Evolutionary conservation across 495 filamentous ascomycete species (phyloP), one percentile per base, ranked within the genome.

Genomic region (Xylaria telfairii): DNA sequence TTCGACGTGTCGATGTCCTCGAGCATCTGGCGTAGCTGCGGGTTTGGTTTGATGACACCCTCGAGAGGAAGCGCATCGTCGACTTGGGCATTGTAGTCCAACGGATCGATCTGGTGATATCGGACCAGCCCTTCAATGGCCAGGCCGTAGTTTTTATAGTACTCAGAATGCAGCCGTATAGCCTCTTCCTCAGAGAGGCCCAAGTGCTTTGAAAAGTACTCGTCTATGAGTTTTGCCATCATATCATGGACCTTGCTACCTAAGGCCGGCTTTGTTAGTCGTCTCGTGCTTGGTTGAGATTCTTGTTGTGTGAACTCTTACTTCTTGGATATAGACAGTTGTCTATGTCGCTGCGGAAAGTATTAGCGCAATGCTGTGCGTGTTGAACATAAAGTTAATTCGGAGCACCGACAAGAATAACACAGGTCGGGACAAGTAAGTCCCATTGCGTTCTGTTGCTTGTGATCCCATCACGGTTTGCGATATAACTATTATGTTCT

Each of bases 61-160:
- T 97, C 94, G 15, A 99, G 87, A 0, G 96, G 95, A 30, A 99
- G 83, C 0, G 96, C 95, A 76, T 99, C 96, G 79, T 99, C 96
- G 32, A 98, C 96, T 81, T 94, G 90, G 70, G 86, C 80, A 79
- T 99, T 99, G 87, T 97, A 99, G 37, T 94, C 94, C 4, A 99
- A 86, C 2, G 96, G 91, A 75, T 99, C 94, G 75, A 99, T 96
- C 80, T 95, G 91, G 81, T 99, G 96, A 80, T 98, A 91, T 30
- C 92, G 90, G 0, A 97, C 94, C 2, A 99, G 85, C 0, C 96
- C 96, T 78, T 97, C 92, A 73, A 99, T 95, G n/a, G 96, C 95
- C 3, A 98, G 89, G 26, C 96, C 96, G 81, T 99, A 99, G 75
- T 93, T 92, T 74, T 89, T 90, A 84, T 98, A 98, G 86, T 99